Base-by-base conservation (phyloP, 129 eudicot genomes). In the Apium graveolens region DNA sequence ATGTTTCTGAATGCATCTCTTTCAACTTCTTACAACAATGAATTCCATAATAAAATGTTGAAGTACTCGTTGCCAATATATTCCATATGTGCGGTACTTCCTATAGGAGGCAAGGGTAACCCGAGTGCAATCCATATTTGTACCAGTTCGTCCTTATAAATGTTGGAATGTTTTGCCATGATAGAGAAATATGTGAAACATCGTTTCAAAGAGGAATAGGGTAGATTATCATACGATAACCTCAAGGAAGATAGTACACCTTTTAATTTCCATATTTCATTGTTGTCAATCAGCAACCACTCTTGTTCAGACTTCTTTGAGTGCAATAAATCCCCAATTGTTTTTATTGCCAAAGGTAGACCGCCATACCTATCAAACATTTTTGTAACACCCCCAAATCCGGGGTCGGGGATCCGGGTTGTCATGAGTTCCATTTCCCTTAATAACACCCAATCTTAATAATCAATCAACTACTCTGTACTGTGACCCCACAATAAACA, bases 111-210 rank as follows among this genome's bases (percentile, higher is more conserved):
- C n/a, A 31, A 49, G 20, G 80, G 84, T 37, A 80, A 70, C 13
- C 87, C 87, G 37, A 76, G 55, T 16, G 82, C 84, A 82, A 80
- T 80, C 87, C 87, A 84, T 3, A 44, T 70, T 29, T 84, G 75
- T 29, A 80, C 20, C 27, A 84, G 7, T 32, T 65, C 55, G 32
- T 80, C 60, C 20, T 46, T 80, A 2, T 35, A 20, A 35, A 80
- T 55, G 3, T 1, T 17, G 10, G 5, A 20, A 77, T 77, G 82
- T n/a, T 84, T 78, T 7, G 45, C 32, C 5, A 77, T 46, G 1
- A 80, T 38, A 1, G 79, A 21, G 11, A 20, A 26, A 62, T 62
- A 62, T 2, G 35, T 18, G 11, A 62, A 62, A 27, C 69, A 62
- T 26, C 18, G 34, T 27, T 62, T 62, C 6, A 62, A 3, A 2